Evolutionary conservation across 2,329 filamentous ascomycete species (phyloP).

Genomic region (Westerdykella ornata): DNA sequence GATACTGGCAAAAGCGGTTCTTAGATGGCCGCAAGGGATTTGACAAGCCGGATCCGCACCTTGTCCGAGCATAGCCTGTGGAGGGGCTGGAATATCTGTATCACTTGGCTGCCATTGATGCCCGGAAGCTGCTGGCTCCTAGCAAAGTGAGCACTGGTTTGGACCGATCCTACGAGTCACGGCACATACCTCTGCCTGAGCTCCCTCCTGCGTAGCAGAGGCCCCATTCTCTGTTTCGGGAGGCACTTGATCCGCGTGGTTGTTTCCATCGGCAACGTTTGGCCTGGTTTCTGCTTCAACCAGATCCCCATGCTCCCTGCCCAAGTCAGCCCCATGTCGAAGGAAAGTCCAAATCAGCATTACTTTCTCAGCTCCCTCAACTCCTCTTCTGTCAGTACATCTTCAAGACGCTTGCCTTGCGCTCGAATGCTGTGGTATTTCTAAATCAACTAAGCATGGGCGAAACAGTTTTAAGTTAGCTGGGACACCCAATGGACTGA

Average conservation of each 20-base stretch:
- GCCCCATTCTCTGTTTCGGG: conserved; percentile 15
- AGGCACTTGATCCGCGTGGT: conserved; percentile 19
- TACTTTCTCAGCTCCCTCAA: conserved; percentile 27
- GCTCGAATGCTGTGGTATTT: conserved; percentile 36
- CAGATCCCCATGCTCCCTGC: conserved; percentile 29
- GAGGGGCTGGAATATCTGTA: conserved; percentile 12
- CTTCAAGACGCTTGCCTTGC: conserved; percentile 32
- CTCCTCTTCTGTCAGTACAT: conserved; percentile 29
- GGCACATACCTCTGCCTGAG: conserved; percentile 22
- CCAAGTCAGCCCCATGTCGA: conserved; percentile 8
- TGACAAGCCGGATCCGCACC: conserved; percentile 26
- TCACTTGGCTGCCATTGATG: conserved; percentile 14
- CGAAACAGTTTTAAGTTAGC: neutral
- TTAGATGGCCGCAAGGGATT: conserved; percentile 10
- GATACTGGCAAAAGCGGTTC: conserved; percentile 7
- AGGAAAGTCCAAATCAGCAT: conserved; percentile 2
- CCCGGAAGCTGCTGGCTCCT: conserved; percentile 25
- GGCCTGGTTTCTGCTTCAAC: conserved; percentile 20
- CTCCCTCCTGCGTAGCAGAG: conserved; percentile 4
- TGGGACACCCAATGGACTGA: conserved; percentile 5
- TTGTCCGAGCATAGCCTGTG: conserved; percentile 32
- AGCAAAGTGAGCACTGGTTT: conserved; percentile 18
- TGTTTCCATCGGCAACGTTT: conserved; percentile 14
- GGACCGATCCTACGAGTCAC: conserved; percentile 1
- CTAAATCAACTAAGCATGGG: conserved; percentile 13